These are phyloP conservation scores for Gelatoporia subvermispora DNA, from an alignment of 768 basidiomycete species.

Conservation along the genomic window DNA sequence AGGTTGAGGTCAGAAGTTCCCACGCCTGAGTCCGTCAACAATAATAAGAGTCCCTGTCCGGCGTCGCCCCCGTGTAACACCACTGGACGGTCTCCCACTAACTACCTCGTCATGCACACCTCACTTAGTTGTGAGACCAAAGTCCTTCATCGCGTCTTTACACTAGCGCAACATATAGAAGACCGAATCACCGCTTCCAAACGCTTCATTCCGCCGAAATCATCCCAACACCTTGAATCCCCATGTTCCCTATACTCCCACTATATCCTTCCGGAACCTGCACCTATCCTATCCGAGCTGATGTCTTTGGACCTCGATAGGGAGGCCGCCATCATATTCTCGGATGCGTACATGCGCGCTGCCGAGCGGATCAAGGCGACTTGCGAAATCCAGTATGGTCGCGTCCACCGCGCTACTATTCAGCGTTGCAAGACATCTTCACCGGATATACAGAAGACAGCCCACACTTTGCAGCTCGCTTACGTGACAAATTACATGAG, in stretches of 20 bases:
- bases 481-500: neutral
- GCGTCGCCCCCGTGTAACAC: too few relatives aligned
- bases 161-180: too few relatives aligned
- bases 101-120: too few relatives aligned
- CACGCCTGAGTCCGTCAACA: too few relatives aligned
- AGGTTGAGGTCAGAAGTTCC: too few relatives aligned
- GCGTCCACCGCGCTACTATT: neutral
- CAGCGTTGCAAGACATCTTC: neutral
- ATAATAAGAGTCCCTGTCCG: too few relatives aligned
- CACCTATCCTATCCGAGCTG: conserved; percentile 3
- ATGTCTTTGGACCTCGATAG: conserved; percentile 1
- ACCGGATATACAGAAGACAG: neutral
- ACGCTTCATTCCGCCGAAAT: too few relatives aligned
- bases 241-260: too few relatives aligned
- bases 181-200: too few relatives aligned
- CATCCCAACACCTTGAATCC: too few relatives aligned
- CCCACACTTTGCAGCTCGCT: neutral
- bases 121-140: too few relatives aligned
- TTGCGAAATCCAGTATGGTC: neutral
- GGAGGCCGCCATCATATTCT: conserved; percentile 1
- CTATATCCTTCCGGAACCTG: conserved; percentile 1
- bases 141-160: neutral
- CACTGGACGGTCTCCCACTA: too few relatives aligned
- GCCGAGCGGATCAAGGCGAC: neutral
- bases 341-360: neutral